Evolutionary conservation across 2,329 filamentous ascomycete species (phyloP).

Genomic region (Scedosporium dehoogii): DNA sequence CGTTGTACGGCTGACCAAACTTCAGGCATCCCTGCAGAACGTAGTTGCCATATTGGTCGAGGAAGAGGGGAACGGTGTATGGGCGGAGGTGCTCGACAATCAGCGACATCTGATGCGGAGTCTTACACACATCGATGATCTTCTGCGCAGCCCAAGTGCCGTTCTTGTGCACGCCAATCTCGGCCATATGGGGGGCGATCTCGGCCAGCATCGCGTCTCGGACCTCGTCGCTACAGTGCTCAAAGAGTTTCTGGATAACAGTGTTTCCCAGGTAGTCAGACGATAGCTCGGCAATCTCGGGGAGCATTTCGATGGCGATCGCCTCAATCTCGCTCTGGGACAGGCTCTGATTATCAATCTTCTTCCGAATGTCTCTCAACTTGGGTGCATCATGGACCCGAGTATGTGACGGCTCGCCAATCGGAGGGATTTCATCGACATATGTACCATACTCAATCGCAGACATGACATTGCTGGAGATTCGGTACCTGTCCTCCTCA

Average conservation of each 20-base stretch:
- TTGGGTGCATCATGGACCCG: constrained; percentile 89
- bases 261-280: constrained; percentile 98
- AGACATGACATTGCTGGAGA: constrained; percentile 62
- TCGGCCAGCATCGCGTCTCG: constrained; percentile 85
- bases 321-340: constrained; percentile 81
- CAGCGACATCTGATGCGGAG: constrained; percentile 67
- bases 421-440: constrained; percentile 74
- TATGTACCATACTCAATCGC: constrained; percentile 68
- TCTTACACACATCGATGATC: constrained; percentile 94
- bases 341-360: constrained; percentile 90
- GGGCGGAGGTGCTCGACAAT: constrained; percentile 78
- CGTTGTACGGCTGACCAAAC: constrained; percentile 79
- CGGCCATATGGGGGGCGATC: constrained; percentile 84
- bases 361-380: constrained; percentile 89
- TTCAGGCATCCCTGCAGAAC: constrained; percentile 94
- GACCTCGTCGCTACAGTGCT: constrained; percentile 83
- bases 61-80: constrained; percentile 83
- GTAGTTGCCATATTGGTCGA: constrained; percentile 98
- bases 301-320: constrained; percentile 87
- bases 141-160: constrained; percentile 99
- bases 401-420: constrained; percentile 80
- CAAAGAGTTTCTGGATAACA: constrained; percentile 98
- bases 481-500: constrained; percentile 64
- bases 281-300: constrained; percentile 87
- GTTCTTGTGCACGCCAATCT: constrained; percentile 98